phyloP scores from a whole-genome alignment of 2,329 filamentous ascomycete genomes.

The Aspergillus arachidicola region DNA sequence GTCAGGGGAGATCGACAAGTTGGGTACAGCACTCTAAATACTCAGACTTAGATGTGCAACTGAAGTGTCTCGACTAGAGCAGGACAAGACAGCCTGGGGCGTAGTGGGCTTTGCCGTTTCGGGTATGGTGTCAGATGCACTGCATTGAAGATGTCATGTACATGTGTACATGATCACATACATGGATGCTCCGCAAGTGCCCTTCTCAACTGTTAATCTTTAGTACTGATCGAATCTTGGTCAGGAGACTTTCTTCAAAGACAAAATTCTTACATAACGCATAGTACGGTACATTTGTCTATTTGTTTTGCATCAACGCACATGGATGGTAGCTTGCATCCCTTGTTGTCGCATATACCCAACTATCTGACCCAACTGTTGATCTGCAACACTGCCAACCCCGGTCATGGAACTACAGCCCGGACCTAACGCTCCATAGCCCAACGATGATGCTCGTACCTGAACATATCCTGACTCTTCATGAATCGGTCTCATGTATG shows the following conservation, averaged over 20 bases:
- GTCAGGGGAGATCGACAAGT: too few species aligned
- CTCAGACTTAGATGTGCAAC: too few species aligned
- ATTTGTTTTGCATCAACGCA: not conserved
- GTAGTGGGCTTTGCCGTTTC: not conserved
- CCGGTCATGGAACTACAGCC: not conserved
- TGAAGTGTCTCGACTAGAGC: too few species aligned
- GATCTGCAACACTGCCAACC: not conserved
- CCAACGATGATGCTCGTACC: not conserved
- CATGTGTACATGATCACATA: too few species aligned
- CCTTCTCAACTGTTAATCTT: not conserved
- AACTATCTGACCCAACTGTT: not conserved
- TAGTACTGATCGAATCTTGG: not conserved
- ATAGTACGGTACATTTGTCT: not conserved
- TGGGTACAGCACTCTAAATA: too few species aligned
- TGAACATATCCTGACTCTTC: not conserved
- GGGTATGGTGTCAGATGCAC: not conserved
- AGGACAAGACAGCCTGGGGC: too few species aligned
- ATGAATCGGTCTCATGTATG: not conserved
- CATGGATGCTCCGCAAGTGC: not conserved
- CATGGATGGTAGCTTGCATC: not conserved
- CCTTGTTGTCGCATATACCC: not conserved
- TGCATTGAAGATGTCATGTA: too few species aligned
- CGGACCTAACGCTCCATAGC: not conserved
- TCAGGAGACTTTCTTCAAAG: not conserved
- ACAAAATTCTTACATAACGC: not conserved